Percentiles rank a stretch among this genome's conserved stretches.
These are phyloP conservation scores for Kluyveromyces dobzhanskii DNA, from an alignment of 805 yeast genomes.

Conservation along the genomic window DNA sequence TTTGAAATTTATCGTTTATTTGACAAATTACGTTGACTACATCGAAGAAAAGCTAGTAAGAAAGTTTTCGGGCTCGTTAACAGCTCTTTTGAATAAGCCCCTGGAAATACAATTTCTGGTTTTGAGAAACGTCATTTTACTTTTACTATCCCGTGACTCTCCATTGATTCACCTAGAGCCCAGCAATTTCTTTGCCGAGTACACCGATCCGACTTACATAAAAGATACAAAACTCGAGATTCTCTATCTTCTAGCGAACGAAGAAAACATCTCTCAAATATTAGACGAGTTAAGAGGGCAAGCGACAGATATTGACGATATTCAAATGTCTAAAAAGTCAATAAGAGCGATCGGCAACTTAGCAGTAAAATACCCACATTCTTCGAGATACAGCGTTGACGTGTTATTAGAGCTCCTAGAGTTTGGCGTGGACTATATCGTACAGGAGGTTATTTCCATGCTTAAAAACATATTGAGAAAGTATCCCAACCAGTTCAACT, in stretches of 20 bases:
- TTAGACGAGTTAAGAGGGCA: slow-evolving; percentile 74
- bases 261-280: slow-evolving; percentile 49
- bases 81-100: slow-evolving; percentile 63
- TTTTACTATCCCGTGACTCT: slow-evolving; percentile 58
- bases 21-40: slow-evolving; percentile 58
- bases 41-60: slow-evolving; percentile 50
- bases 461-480: slow-evolving; percentile 68
- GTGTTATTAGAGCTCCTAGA: slow-evolving; percentile 51
- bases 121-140: slow-evolving; percentile 67
- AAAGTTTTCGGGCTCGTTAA: slow-evolving; percentile 59
- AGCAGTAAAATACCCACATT: slow-evolving; percentile 57
- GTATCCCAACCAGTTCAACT: slow-evolving; percentile 53
- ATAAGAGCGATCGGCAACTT: slow-evolving; percentile 84
- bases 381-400: slow-evolving; percentile 57
- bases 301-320: slow-evolving; percentile 77
- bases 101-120: slow-evolving; percentile 79
- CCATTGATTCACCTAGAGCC: slow-evolving; percentile 54
- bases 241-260: slow-evolving; percentile 68
- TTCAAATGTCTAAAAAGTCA: slow-evolving; percentile 80
- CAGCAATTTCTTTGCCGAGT: slow-evolving; percentile 73
- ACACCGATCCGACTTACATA: slow-evolving; percentile 79
- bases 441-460: slow-evolving; percentile 74
- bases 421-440: slow-evolving; percentile 61
- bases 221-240: slow-evolving; percentile 88
- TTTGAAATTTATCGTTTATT: slow-evolving; percentile 60